A percentile compares a stretch with the other conserved stretches of the same genome.
These are phyloP conservation scores for Barnettozyma vustinii DNA, from an alignment of 805 yeast species.

Conservation along the genomic window DNA sequence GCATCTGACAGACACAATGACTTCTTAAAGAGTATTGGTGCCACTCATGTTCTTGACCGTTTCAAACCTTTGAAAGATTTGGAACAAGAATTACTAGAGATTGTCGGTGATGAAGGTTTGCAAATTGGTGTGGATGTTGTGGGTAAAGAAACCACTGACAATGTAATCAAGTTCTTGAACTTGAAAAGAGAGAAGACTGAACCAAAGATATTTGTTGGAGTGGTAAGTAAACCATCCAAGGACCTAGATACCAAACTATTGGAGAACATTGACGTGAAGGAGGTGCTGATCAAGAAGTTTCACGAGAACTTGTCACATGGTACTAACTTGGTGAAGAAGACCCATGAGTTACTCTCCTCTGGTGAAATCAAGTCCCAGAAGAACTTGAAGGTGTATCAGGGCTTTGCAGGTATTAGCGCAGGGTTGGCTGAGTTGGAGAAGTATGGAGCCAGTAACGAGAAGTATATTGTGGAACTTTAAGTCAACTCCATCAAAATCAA, in stretches of 20 bases:
- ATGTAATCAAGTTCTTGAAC: slow-evolving; percentile 28
- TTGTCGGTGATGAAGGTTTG: slow-evolving; percentile 26
- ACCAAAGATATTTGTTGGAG: slow-evolving; percentile 32
- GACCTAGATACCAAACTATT: slow-evolving; percentile 18
- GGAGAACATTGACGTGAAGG: slow-evolving; percentile 25
- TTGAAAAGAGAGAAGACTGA: slow-evolving; percentile 10
- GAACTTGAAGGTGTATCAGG: slow-evolving; percentile 31
- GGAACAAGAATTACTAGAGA: slow-evolving; percentile 15
- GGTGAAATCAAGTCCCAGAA: slow-evolving; percentile 30
- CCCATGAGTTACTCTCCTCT: slow-evolving; percentile 28
- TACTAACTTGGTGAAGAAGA: slow-evolving; percentile 28
- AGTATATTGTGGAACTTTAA: slow-evolving; percentile 32
- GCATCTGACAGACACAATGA: slow-evolving; percentile 37
- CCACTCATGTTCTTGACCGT: slow-evolving; percentile 36
- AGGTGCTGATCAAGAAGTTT: slow-evolving; percentile 36
- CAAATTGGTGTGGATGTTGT: slow-evolving; percentile 40
- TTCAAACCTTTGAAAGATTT: slow-evolving; percentile 24
- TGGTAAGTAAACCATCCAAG: slow-evolving; percentile 33
- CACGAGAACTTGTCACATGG: slow-evolving; percentile 40
- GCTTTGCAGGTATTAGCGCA: slow-evolving; percentile 28
- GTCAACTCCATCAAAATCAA: neutral
- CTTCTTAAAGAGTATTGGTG: slow-evolving; percentile 36
- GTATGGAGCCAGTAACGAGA: slow-evolving; percentile 39
- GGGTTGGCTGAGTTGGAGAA: slow-evolving; percentile 36
- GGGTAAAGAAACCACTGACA: slow-evolving; percentile 34